A percentile compares a stretch with the other conserved stretches of the same genome.
These are phyloP conservation scores for Dillenia suffruticosa DNA, from an alignment of 164 flowering plant genomes.

Conservation along the genomic window DNA sequence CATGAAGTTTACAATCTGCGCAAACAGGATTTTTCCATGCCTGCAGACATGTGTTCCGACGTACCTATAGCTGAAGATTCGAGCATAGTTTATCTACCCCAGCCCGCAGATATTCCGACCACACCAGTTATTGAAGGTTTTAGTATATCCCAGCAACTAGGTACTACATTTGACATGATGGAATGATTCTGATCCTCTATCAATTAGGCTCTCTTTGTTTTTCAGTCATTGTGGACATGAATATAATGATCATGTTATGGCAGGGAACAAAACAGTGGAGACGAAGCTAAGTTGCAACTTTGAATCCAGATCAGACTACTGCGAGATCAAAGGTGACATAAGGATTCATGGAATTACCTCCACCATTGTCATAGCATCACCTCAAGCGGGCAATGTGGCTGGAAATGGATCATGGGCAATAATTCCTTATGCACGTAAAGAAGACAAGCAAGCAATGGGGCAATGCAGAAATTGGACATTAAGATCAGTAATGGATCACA, in stretches of 20 bases:
- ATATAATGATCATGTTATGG: background rate
- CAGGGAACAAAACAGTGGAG: background rate
- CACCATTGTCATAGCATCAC: constrained; percentile 24
- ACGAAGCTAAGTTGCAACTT: constrained; percentile 22
- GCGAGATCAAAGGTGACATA: constrained; percentile 36
- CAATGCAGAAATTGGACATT: constrained; percentile 24
- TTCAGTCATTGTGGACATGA: too few species aligned
- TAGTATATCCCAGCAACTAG: too few species aligned
- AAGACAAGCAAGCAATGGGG: constrained; percentile 27
- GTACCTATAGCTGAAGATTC: too few species aligned
- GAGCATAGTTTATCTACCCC: too few species aligned
- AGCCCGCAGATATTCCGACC: too few species aligned
- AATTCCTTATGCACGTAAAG: constrained; percentile 60
- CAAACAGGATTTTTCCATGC: too few species aligned
- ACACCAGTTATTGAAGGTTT: too few species aligned
- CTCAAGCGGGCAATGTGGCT: background rate
- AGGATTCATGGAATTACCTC: constrained; percentile 34
- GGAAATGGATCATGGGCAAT: constrained; percentile 34
- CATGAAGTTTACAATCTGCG: too few species aligned
- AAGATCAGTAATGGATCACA: constrained; percentile 3
- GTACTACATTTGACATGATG: too few species aligned
- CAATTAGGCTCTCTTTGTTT: too few species aligned
- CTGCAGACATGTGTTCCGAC: too few species aligned
- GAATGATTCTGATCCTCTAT: too few species aligned
- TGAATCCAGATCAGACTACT: constrained; percentile 30